phyloP scores from a whole-genome alignment of 768 basidiomycete genomes.

The Hysterangium stoloniferum region DNA sequence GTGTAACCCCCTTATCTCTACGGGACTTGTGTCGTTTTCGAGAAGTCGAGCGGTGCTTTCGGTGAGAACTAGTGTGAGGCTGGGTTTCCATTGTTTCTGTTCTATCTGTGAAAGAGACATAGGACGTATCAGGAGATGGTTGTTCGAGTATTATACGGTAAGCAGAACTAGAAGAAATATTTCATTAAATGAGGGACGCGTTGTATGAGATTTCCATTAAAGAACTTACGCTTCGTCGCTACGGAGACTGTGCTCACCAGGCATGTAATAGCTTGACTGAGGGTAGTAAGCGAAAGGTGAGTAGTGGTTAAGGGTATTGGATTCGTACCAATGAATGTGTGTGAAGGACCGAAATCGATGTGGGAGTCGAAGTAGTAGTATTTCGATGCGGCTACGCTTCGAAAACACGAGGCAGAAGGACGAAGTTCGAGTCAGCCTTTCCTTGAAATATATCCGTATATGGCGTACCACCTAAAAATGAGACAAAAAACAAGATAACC shows the following conservation, averaged over 20 bases:
- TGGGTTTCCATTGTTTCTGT: neutral
- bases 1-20: neutral
- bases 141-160: slow-evolving; percentile 9
- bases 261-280: neutral
- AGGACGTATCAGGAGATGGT: slow-evolving; percentile 4
- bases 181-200: neutral
- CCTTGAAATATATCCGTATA: neutral
- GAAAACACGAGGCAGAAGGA: neutral
- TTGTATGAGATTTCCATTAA: neutral
- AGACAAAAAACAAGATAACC: neutral
- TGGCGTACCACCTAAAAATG: neutral
- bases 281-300: neutral
- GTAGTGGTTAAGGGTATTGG: neutral
- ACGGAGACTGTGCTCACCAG: slow-evolving; percentile 5
- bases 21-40: no score
- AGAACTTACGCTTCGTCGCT: slow-evolving; percentile 4
- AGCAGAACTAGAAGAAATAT: neutral
- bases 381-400: neutral
- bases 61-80: no score
- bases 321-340: neutral
- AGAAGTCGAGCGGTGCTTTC: neutral
- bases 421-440: neutral
- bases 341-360: slow-evolving; percentile 1
- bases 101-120: slow-evolving; percentile 3
- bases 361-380: neutral